phyloP scores from a whole-genome alignment of 2,329 filamentous ascomycete species.

The Stemphylium lycopersici region DNA sequence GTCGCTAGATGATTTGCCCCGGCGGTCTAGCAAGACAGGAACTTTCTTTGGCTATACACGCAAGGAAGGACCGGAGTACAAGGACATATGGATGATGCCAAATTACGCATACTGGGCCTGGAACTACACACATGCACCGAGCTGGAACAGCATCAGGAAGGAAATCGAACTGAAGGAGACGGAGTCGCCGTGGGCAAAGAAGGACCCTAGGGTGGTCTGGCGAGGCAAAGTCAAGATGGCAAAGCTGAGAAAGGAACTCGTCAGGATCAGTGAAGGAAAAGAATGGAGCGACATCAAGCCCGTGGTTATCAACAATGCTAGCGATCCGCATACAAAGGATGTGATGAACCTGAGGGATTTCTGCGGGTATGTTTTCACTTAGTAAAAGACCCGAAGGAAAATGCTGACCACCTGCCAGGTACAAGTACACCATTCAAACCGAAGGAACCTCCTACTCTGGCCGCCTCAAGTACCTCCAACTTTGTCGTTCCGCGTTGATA shows the following conservation, averaged over 20 bases:
- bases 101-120: slow-evolving; percentile 46
- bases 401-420: slow-evolving; percentile 37
- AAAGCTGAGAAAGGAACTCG: slow-evolving; percentile 35
- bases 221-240: slow-evolving; percentile 45
- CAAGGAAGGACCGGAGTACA: slow-evolving; percentile 34
- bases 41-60: slow-evolving; percentile 42
- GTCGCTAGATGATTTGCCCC: slow-evolving; percentile 42
- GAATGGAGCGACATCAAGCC: slow-evolving; percentile 43
- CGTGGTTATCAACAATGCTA: slow-evolving; percentile 42
- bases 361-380: slow-evolving; percentile 31
- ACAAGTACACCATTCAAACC: slow-evolving; percentile 61
- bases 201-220: slow-evolving; percentile 41
- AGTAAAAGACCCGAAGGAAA: neutral
- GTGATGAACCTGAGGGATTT: slow-evolving; percentile 44
- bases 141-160: slow-evolving; percentile 42
- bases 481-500: slow-evolving; percentile 50
- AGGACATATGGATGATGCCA: slow-evolving; percentile 45
- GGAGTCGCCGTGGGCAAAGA: slow-evolving; percentile 34
- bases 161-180: slow-evolving; percentile 35
- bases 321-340: slow-evolving; percentile 39
- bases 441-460: slow-evolving; percentile 62
- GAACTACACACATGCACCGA: slow-evolving; percentile 45
- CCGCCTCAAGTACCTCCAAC: slow-evolving; percentile 60
- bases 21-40: slow-evolving; percentile 34
- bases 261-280: slow-evolving; percentile 37